Evolutionary conservation across 768 basidiomycete species (phyloP).

Genomic region (Kwoniella dendrophila): DNA sequence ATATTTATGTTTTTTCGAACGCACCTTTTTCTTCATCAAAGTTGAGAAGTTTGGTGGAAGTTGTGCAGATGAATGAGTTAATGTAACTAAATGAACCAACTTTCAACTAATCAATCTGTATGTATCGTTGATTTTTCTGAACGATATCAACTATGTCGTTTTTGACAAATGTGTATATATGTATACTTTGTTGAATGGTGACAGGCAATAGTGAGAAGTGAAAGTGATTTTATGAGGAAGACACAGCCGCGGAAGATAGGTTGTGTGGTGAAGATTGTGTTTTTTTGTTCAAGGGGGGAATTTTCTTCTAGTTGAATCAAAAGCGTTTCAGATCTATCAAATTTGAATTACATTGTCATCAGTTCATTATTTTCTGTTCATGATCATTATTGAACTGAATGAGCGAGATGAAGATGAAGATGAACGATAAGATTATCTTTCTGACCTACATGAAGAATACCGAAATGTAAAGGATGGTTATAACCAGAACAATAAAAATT

Average conservation of each 20-base stretch:
- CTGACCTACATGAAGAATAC: neutral
- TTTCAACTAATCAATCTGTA: too few species aligned
- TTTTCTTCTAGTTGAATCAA: neutral
- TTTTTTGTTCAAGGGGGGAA: neutral
- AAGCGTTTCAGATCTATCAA: neutral
- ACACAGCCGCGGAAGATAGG: conserved; percentile 1
- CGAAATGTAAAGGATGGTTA: conserved; percentile 5
- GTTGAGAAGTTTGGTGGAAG: neutral
- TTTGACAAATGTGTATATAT: neutral
- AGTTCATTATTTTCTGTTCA: too few species aligned
- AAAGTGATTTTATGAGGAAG: conserved; percentile 3
- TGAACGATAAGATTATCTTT: too few species aligned
- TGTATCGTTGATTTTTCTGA: conserved; percentile 12
- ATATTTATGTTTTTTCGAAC: neutral
- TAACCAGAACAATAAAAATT: neutral
- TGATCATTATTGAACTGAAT: too few species aligned
- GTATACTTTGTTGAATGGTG: conserved; percentile 10
- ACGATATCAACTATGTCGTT: neutral
- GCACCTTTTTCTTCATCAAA: neutral
- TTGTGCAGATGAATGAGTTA: neutral
- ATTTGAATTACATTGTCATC: neutral
- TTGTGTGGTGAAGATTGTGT: neutral
- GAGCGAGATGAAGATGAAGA: neutral
- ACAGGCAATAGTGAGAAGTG: neutral
- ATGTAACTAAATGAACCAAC: conserved; percentile 2